A percentile compares a stretch with the other conserved stretches of the same genome.
Conservation (phyloP, 2,329 filamentous ascomycete species). For the Exophiala spinifera region DNA sequence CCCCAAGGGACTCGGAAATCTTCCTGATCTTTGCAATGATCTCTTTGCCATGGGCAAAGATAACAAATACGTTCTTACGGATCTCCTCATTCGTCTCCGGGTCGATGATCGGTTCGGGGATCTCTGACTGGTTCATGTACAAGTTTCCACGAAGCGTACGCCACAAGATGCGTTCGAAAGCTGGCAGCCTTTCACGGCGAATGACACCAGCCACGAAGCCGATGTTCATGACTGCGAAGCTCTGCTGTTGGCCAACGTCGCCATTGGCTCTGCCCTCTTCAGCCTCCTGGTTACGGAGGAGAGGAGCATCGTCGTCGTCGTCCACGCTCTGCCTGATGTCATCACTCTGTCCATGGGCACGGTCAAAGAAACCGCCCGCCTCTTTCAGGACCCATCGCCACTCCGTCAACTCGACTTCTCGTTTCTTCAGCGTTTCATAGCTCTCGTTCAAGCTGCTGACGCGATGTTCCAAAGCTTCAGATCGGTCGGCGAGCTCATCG, state of each 20-base stretch:
- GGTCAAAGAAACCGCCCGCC: slow-evolving; percentile 93
- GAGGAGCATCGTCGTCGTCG: slow-evolving; percentile 87
- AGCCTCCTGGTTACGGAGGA: slow-evolving; percentile 90
- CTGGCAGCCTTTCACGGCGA: slow-evolving; percentile 82
- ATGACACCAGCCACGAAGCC: slow-evolving; percentile 98
- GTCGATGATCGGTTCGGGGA: slow-evolving; percentile 87
- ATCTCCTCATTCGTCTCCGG: slow-evolving; percentile 87
- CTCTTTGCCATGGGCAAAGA: slow-evolving; percentile 97
- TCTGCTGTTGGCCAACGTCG: slow-evolving; percentile 66
- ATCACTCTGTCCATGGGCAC: slow-evolving; percentile 90
- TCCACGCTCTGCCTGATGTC: slow-evolving; percentile 90
- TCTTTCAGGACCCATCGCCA: slow-evolving; percentile 98
- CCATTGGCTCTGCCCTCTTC: slow-evolving; percentile 62
- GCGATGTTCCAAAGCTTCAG: slow-evolving; percentile 87
- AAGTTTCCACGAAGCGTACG: slow-evolving; percentile 93
- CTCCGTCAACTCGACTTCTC: slow-evolving; percentile 93
- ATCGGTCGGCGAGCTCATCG: slow-evolving; percentile 88
- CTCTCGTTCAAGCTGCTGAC: slow-evolving; percentile 92
- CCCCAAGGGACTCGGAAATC: slow-evolving; percentile 95
- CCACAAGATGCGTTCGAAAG: slow-evolving; percentile 97
- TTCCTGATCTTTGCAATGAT: slow-evolving; percentile 98
- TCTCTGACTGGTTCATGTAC: slow-evolving; percentile 99
- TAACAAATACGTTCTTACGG: slow-evolving; percentile 98
- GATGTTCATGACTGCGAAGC: slow-evolving; percentile 97
- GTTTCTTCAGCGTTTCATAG: slow-evolving; percentile 97